phyloP scores from a whole-genome alignment of 73 alveolate genomes.

The Effrenium voratum region DNA sequence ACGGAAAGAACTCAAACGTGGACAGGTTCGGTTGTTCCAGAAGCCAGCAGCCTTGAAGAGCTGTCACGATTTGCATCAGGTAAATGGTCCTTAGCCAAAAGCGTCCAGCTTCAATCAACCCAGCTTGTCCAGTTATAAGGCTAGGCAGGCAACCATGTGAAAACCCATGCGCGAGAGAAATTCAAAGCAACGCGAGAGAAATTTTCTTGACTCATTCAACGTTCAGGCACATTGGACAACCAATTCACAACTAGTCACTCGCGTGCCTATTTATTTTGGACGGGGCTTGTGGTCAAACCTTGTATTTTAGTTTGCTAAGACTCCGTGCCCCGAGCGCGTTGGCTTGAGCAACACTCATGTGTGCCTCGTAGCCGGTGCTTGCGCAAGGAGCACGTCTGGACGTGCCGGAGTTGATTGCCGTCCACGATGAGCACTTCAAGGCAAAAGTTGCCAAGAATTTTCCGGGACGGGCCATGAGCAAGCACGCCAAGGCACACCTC shows the following conservation, averaged over 20 bases:
- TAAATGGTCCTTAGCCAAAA: not conserved
- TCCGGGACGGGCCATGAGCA: not conserved
- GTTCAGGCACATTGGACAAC: not conserved
- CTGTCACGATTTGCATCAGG: not conserved
- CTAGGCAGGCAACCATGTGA: not conserved
- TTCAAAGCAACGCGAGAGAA: too few species aligned
- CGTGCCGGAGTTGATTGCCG: not conserved
- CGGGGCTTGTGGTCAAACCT: too few species aligned
- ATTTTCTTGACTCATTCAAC: not conserved
- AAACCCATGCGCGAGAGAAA: not conserved
- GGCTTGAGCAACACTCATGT: not conserved
- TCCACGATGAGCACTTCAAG: not conserved
- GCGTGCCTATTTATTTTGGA: too few species aligned
- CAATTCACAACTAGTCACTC: not conserved
- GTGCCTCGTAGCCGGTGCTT: not conserved
- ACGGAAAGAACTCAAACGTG: not conserved
- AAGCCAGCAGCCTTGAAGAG: not conserved
- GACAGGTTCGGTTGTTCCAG: slow-evolving; percentile 9
- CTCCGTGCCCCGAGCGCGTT: not conserved
- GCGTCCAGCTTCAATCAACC: not conserved
- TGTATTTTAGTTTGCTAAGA: not conserved
- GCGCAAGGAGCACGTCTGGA: not conserved
- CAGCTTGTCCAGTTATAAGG: not conserved
- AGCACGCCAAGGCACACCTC: slow-evolving; percentile 1
- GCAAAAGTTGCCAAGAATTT: slow-evolving; percentile 2